Base-by-base conservation (phyloP, 2,329 filamentous ascomycete genomes). In the Paraphoma sp. region DNA sequence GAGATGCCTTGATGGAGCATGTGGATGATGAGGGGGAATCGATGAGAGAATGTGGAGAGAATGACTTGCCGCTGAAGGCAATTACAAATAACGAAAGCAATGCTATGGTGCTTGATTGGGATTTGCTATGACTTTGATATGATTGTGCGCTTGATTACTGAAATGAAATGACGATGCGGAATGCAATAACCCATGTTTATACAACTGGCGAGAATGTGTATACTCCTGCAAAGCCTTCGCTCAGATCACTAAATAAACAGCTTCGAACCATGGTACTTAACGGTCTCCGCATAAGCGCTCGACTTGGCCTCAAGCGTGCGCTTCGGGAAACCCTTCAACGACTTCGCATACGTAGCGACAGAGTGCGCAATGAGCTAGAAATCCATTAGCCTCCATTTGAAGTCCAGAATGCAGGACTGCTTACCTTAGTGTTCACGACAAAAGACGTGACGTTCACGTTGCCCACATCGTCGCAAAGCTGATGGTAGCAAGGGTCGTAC, bases 401-500 rank as follows among this genome's bases (percentile, higher is more conserved):
- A 38, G 3, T 36, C 33, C 10, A 3, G 2, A 14, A 36, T 33
- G 9, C 7, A 23, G 6, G 43, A n/a, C 16, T 29, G n/a, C 43
- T 6, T 61, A 69, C 75, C 62, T 75, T 75, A 3, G 76, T 75
- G 56, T 78, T 78, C 18, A 76, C 69, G 38, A 77, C 53, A 62
- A 73, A 79, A 14, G 76, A 74, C 7, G 73, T 76, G 38, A 71
- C 48, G 45, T 77, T 76, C 29, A 79, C 62, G 53, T 79, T 79
- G 43, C 69, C 69, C 8, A 78, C 58, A 52, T 72, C 71, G 48
- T 80, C 78, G 29, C 76, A 76, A 2, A 74, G 64, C 56, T 73
- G 67, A 49, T 80, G 78, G 57, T 80, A 79, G 54, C 76, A 77
- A 5, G 66, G 64, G 53, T 79, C 77, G 47, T 74, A 76, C 66